Conservation (phyloP, 768 basidiomycete genomes). For the Leccinum subtestaceum region DNA sequence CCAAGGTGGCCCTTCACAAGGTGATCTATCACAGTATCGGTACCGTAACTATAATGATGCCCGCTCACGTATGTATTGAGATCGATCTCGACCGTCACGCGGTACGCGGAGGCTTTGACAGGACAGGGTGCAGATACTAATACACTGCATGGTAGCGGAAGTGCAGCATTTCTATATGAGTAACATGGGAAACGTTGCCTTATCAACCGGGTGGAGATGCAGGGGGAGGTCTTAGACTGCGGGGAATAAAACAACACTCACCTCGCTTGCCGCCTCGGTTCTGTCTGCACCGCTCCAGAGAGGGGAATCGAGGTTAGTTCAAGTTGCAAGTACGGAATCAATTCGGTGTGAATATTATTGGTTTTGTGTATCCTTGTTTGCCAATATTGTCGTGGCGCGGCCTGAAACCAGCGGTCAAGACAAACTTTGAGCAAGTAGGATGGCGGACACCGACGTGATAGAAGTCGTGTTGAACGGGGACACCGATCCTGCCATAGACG, state of each 20-base stretch:
- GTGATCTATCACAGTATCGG: conserved; percentile 28
- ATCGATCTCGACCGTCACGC: conserved; percentile 23
- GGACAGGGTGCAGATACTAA: conserved; percentile 5
- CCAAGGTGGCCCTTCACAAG: conserved; percentile 9
- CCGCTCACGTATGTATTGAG: conserved; percentile 26
- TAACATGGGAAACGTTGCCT: neutral
- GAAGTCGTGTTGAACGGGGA: conserved; percentile 37
- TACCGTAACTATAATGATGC: conserved; percentile 32
- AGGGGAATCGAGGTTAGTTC: neutral
- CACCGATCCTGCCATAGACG: conserved; percentile 40
- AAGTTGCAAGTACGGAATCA: neutral
- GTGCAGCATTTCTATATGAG: neutral
- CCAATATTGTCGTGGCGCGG: conserved; percentile 15
- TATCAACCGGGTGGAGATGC: conserved; percentile 4
- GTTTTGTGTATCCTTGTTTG: conserved; percentile 30
- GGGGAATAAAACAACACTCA: neutral
- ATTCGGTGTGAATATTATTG: neutral
- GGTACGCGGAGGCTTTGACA: conserved; percentile 19
- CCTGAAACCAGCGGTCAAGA: conserved; percentile 5
- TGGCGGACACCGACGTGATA: conserved; percentile 53
- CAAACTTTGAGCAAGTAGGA: conserved; percentile 32
- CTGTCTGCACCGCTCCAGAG: neutral
- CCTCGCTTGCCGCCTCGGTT: too few species aligned
- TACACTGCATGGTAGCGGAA: neutral
- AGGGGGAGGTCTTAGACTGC: neutral